A percentile compares a stretch with the other conserved stretches of the same genome.
Conservation (phyloP, 2,329 filamentous ascomycete species). For the Kalmusia sp. region DNA sequence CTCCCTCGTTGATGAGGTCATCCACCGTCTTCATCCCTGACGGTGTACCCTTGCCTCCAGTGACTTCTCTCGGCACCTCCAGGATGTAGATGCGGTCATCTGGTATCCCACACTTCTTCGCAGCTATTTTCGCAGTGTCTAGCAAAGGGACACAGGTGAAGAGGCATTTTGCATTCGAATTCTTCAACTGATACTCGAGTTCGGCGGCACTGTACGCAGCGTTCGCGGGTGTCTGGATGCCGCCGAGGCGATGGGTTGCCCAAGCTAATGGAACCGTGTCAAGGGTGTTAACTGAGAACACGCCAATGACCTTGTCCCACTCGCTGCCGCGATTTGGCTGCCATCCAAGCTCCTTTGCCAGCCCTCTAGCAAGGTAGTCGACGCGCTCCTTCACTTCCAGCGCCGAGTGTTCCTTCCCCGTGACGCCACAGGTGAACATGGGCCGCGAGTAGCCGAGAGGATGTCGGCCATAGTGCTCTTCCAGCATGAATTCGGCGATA, state of each 20-base stretch:
- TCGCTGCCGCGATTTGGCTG: conserved; percentile 72
- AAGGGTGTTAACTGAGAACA: conserved; percentile 84
- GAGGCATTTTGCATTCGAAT: conserved; percentile 71
- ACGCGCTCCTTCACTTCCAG: conserved; percentile 70
- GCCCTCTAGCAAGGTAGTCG: conserved; percentile 70
- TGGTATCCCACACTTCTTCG: conserved; percentile 68
- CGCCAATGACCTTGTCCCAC: conserved; percentile 80
- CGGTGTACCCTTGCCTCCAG: conserved; percentile 56
- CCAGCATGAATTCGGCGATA: conserved; percentile 77
- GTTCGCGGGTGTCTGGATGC: conserved; percentile 76
- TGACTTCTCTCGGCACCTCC: conserved; percentile 66
- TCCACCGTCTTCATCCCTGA: conserved; percentile 68
- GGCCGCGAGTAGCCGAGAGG: conserved; percentile 68
- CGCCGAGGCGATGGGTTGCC: conserved; percentile 77
- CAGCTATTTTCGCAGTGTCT: conserved; percentile 68
- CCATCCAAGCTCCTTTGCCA: conserved; percentile 76
- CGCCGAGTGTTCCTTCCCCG: conserved; percentile 70
- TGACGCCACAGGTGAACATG: conserved; percentile 79
- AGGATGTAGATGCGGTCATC: conserved; percentile 72
- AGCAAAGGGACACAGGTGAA: conserved; percentile 76
- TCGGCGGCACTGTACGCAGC: conserved; percentile 75
- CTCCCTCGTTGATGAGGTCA: conserved; percentile 69
- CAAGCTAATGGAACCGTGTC: conserved; percentile 77
- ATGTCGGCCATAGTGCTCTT: conserved; percentile 72
- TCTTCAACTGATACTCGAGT: conserved; percentile 74